Evolutionary conservation across 1,284 basidiomycete species (phyloP).

Genomic region (Prillingera fragicola): DNA sequence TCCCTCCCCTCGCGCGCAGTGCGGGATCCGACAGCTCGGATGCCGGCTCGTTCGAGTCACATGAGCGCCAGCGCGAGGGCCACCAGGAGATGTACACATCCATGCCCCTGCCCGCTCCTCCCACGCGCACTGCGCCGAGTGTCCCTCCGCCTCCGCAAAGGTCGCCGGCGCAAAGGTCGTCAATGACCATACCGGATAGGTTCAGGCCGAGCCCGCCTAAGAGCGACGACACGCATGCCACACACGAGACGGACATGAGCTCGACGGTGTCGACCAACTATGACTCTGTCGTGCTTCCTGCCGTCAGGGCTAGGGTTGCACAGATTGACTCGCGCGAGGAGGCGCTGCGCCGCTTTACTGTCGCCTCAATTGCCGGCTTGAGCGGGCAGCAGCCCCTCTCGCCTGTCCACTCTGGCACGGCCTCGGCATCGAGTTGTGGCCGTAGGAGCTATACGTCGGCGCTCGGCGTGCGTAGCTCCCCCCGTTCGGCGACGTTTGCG

Average conservation of each 20-base stretch:
- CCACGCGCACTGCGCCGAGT: too few species aligned
- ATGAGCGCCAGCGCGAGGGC: background rate
- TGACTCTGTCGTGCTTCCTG: constrained; percentile 20
- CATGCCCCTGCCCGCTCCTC: constrained; percentile 3
- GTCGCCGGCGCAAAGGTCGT: background rate
- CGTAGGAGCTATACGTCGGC: constrained; percentile 32
- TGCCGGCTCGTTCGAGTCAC: constrained; percentile 3
- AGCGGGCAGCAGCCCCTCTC: background rate
- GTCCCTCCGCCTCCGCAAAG: background rate
- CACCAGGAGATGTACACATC: constrained; percentile 11
- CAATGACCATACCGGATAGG: constrained; percentile 7
- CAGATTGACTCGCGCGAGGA: constrained; percentile 40
- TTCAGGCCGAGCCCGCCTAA: constrained; percentile 9
- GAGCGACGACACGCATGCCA: constrained; percentile 4
- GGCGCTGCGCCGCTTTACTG: constrained; percentile 37
- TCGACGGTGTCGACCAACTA: constrained; percentile 17
- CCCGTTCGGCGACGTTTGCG: constrained; percentile 7
- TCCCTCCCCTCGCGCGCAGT: constrained; percentile 6
- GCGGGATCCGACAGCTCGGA: background rate
- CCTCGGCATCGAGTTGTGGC: too few species aligned
- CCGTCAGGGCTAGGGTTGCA: constrained; percentile 33
- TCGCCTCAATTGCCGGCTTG: constrained; percentile 21
- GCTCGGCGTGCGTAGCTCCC: constrained; percentile 21
- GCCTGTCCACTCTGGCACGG: too few species aligned
- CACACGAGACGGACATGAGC: background rate